A percentile compares a stretch with the other conserved stretches of the same genome.
phyloP scores from a whole-genome alignment of 192 early-diverging fungal species.

The Backusella westeae region DNA sequence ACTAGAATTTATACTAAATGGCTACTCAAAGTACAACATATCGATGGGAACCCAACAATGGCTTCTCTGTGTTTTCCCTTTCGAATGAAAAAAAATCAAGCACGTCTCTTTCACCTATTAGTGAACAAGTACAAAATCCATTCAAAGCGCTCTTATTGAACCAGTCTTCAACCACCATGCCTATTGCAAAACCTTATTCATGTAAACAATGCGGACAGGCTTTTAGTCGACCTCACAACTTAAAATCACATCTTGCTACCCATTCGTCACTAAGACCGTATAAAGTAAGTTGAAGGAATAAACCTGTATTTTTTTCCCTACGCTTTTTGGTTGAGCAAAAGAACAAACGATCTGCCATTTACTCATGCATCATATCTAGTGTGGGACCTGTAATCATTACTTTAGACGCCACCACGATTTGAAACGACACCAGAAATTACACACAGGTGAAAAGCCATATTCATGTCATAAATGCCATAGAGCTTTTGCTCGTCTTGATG shows the following conservation, averaged over 20 bases:
- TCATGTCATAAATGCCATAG: constrained; percentile 69
- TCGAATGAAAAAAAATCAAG: not conserved
- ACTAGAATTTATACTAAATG: not conserved
- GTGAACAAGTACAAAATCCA: not conserved
- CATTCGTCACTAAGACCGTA: constrained; percentile 26
- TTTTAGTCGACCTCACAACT: constrained; percentile 28
- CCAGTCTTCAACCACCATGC: not conserved
- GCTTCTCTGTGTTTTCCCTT: not conserved
- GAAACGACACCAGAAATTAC: constrained; percentile 80
- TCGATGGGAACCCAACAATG: not conserved
- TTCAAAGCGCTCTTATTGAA: not conserved
- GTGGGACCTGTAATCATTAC: constrained; percentile 21
- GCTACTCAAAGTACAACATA: not conserved
- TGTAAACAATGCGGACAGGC: constrained; percentile 25
- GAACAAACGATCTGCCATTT: not conserved
- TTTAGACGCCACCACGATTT: constrained; percentile 80
- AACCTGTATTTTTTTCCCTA: not conserved
- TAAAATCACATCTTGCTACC: constrained; percentile 32
- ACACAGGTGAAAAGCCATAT: constrained; percentile 75
- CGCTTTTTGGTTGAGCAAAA: not conserved
- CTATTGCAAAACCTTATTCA: constrained; percentile 6
- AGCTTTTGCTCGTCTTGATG: constrained; percentile 78
- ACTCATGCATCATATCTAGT: constrained; percentile 10
- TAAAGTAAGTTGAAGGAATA: constrained; percentile 10
- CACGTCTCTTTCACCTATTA: not conserved